Conservation (phyloP, 345 rosid genomes). For the Raphanus raphanistrum region DNA sequence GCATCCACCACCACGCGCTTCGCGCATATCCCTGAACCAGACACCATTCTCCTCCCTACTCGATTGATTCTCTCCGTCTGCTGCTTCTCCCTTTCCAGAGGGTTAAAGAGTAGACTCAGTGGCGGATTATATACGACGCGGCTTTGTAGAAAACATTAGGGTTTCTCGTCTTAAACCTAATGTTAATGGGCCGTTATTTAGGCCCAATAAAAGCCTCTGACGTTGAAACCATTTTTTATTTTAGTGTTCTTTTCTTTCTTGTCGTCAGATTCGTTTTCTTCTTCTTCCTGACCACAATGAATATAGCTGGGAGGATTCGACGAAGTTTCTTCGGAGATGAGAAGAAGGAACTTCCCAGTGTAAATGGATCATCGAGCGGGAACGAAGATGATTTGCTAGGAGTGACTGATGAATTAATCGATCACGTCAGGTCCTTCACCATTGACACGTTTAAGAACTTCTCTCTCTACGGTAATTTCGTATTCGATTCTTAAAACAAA, state of each 20-base stretch:
- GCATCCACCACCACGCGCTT: neutral
- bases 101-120: neutral
- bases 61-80: neutral
- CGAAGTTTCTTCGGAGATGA: slow-evolving; percentile 43
- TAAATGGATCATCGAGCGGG: slow-evolving; percentile 9
- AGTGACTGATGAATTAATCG: slow-evolving; percentile 61
- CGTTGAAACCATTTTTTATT: neutral
- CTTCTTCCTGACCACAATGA: slow-evolving; percentile 36
- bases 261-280: neutral
- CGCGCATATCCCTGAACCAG: neutral
- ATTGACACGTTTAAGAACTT: slow-evolving; percentile 75
- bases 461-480: slow-evolving; percentile 53
- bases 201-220: slow-evolving; percentile 17
- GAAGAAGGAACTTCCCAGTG: neutral
- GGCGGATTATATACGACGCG: slow-evolving; percentile 22
- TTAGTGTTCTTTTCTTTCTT: neutral
- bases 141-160: neutral
- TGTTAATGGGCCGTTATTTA: neutral
- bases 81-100: neutral
- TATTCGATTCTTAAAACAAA: neutral
- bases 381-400: slow-evolving; percentile 50
- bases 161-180: neutral
- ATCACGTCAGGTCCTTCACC: slow-evolving; percentile 62
- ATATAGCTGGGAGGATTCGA: slow-evolving; percentile 61
- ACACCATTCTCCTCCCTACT: neutral